Conservation (phyloP, 371 early-diverging fungal genomes). For the Syncephalastrum contaminatum region DNA sequence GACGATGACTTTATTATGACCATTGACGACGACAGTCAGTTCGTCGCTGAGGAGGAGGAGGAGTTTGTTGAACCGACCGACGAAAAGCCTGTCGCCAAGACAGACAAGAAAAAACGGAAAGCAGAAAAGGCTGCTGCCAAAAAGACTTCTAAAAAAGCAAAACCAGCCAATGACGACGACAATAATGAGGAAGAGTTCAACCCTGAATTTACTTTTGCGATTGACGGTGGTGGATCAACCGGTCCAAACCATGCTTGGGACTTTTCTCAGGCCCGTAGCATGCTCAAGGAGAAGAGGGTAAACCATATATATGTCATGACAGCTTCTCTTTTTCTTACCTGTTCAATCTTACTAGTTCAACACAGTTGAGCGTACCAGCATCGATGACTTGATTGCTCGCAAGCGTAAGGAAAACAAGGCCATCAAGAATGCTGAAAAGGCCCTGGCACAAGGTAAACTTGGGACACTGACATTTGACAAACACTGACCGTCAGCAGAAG, state of each 20-base stretch:
- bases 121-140: slow-evolving; percentile 20
- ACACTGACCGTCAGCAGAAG: slow-evolving; percentile 10
- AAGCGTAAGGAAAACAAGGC: slow-evolving; percentile 48
- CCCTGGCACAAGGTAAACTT: slow-evolving; percentile 9
- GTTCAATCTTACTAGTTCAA: neutral
- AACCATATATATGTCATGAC: neutral
- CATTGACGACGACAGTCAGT: slow-evolving; percentile 70
- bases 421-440: slow-evolving; percentile 39
- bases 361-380: slow-evolving; percentile 35
- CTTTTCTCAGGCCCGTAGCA: slow-evolving; percentile 77
- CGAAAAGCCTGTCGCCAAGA: slow-evolving; percentile 23
- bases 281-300: slow-evolving; percentile 63
- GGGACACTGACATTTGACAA: neutral
- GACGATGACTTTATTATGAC: slow-evolving; percentile 78
- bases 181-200: slow-evolving; percentile 51
- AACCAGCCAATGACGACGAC: slow-evolving; percentile 18
- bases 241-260: slow-evolving; percentile 73
- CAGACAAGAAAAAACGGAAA: slow-evolving; percentile 25
- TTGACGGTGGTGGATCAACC: slow-evolving; percentile 64
- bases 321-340: neutral
- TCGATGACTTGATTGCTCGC: slow-evolving; percentile 75
- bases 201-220: slow-evolving; percentile 73
- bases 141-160: slow-evolving; percentile 12
- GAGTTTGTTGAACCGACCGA: slow-evolving; percentile 19
- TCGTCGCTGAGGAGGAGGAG: slow-evolving; percentile 41